A percentile compares a stretch with the other conserved stretches of the same genome.
Conservation (phyloP, 2,329 filamentous ascomycete genomes). For the Aspergillus fischeri region DNA sequence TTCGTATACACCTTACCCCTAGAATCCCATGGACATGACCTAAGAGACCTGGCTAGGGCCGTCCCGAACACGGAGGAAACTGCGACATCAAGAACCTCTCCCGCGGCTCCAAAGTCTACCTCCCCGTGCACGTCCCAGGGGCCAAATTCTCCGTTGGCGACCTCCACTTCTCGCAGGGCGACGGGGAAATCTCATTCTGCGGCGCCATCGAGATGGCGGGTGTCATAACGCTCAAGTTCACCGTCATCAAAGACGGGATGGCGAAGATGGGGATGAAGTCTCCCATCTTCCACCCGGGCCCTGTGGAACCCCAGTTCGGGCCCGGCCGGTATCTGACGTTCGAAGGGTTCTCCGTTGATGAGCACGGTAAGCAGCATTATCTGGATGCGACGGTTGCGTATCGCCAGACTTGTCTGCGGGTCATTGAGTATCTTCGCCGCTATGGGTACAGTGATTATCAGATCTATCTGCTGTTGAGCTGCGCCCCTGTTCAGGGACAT, state of each 20-base stretch:
- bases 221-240: slow-evolving; percentile 84
- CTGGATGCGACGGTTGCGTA: slow-evolving; percentile 84
- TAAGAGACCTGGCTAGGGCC: slow-evolving; percentile 40
- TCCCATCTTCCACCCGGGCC: slow-evolving; percentile 80
- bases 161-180: slow-evolving; percentile 80
- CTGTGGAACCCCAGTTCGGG: slow-evolving; percentile 83
- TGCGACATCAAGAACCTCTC: slow-evolving; percentile 88
- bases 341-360: slow-evolving; percentile 85
- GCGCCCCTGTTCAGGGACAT: slow-evolving; percentile 82
- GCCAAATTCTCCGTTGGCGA: slow-evolving; percentile 91
- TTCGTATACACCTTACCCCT: slow-evolving; percentile 14
- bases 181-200: slow-evolving; percentile 86
- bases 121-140: slow-evolving; percentile 80
- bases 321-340: slow-evolving; percentile 79
- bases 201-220: slow-evolving; percentile 94
- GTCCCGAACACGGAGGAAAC: slow-evolving; percentile 85
- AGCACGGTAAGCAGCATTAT: slow-evolving; percentile 84
- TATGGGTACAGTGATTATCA: slow-evolving; percentile 72
- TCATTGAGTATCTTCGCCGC: slow-evolving; percentile 73
- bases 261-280: slow-evolving; percentile 70
- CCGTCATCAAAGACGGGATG: slow-evolving; percentile 78
- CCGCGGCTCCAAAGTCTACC: slow-evolving; percentile 74
- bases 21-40: not conserved
- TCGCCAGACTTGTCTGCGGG: slow-evolving; percentile 71
- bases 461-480: slow-evolving; percentile 78